Conservation (phyloP, 140 eudicot genomes). For the Flaveria floridana region DNA sequence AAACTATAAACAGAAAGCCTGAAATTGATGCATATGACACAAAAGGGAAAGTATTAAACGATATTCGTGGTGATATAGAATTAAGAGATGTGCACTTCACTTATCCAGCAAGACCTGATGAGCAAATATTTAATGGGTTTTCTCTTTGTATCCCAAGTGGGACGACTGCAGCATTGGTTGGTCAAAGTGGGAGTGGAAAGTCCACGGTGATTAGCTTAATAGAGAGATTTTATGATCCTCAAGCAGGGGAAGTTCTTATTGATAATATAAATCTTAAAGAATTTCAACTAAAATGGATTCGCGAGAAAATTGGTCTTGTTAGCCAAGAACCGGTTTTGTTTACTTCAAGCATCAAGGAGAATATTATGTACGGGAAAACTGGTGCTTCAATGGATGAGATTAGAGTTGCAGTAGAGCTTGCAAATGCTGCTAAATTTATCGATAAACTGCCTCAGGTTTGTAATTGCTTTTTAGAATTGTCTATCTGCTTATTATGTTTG, state of each 20-base stretch:
- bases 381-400: slow-evolving; percentile 74
- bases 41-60: slow-evolving; percentile 56
- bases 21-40: slow-evolving; percentile 77
- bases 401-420: slow-evolving; percentile 79
- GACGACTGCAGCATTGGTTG: slow-evolving; percentile 83
- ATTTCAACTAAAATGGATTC: slow-evolving; percentile 80
- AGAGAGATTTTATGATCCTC: slow-evolving; percentile 91
- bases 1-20: slow-evolving; percentile 76
- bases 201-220: slow-evolving; percentile 79
- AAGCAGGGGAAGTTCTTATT: slow-evolving; percentile 68
- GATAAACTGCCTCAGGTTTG: slow-evolving; percentile 80
- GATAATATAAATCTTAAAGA: slow-evolving; percentile 75
- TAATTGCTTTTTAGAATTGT: background rate
- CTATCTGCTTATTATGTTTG: background rate
- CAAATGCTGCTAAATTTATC: slow-evolving; percentile 90
- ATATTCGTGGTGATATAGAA: slow-evolving; percentile 73
- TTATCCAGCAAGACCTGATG: slow-evolving; percentile 80
- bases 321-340: slow-evolving; percentile 93
- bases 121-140: slow-evolving; percentile 69
- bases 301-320: slow-evolving; percentile 81
- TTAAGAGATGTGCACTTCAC: slow-evolving; percentile 59
- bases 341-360: slow-evolving; percentile 75
- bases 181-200: slow-evolving; percentile 94
- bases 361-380: slow-evolving; percentile 75
- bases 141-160: slow-evolving; percentile 68